phyloP scores from a whole-genome alignment of 2,329 filamentous ascomycete genomes.

The Atkinsonella texensis region DNA sequence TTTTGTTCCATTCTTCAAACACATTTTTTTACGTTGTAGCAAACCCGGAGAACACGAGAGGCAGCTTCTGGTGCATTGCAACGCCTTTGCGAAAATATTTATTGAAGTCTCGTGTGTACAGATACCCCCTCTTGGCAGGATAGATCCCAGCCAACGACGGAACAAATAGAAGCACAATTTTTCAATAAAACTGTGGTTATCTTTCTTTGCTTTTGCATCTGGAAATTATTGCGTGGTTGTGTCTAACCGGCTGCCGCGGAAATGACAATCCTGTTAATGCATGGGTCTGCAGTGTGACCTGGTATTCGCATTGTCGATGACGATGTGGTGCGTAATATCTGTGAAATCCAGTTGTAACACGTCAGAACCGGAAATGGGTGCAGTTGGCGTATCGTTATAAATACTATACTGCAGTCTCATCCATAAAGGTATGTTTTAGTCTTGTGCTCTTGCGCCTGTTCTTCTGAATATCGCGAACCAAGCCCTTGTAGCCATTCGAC shows the following conservation, averaged over 20 bases:
- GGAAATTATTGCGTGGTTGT: neutral
- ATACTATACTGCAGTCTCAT: too few relatives aligned
- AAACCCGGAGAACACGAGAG: neutral
- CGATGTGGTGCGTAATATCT: neutral
- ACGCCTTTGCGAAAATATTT: neutral
- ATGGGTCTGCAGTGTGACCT: neutral
- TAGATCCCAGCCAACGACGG: neutral
- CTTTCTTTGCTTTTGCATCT: neutral
- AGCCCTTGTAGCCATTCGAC: neutral
- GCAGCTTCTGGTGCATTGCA: neutral
- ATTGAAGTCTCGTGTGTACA: slow-evolving; percentile 3
- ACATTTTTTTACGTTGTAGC: neutral
- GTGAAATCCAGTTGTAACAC: neutral
- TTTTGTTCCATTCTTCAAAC: neutral
- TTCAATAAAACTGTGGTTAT: neutral
- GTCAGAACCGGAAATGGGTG: neutral
- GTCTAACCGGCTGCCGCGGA: too few relatives aligned
- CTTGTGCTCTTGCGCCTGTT: too few relatives aligned
- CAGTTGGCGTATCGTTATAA: too few relatives aligned
- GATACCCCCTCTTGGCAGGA: slow-evolving; percentile 1
- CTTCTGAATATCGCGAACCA: too few relatives aligned
- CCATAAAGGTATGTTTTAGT: too few relatives aligned
- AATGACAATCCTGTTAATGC: neutral
- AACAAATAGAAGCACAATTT: neutral
- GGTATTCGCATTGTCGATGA: slow-evolving; percentile 15